A percentile compares a stretch with the other conserved stretches of the same genome.
Conservation (phyloP, 2,329 filamentous ascomycete species). For the Xylaria sp. region DNA sequence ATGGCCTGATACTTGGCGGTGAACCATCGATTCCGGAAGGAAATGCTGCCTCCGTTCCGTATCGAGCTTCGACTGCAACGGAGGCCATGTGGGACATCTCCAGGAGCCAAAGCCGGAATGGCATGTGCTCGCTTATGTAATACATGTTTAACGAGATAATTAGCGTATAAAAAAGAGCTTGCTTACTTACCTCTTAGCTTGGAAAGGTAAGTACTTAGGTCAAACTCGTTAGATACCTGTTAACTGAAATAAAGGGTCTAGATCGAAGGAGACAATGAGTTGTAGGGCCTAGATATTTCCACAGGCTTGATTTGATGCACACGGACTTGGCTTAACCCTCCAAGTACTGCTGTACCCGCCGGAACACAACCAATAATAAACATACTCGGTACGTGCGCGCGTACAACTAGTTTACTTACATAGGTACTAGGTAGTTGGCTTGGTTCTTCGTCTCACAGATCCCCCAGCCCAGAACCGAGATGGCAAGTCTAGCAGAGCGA, state of each 20-base stretch:
- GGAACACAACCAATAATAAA: too few relatives aligned
- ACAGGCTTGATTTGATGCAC: background rate
- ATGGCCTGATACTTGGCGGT: background rate
- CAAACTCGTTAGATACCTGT: too few relatives aligned
- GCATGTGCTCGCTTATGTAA: slow-evolving; percentile 20
- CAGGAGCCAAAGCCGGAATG: slow-evolving; percentile 11
- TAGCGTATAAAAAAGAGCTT: too few relatives aligned
- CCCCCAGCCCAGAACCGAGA: slow-evolving; percentile 20
- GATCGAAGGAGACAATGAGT: too few relatives aligned
- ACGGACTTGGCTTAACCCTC: background rate
- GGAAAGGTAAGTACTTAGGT: too few relatives aligned
- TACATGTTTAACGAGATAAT: background rate
- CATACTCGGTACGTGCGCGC: too few relatives aligned
- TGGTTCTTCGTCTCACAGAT: background rate
- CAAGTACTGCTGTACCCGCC: too few relatives aligned
- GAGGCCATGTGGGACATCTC: background rate
- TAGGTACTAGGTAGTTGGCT: background rate
- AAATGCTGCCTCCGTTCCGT: slow-evolving; percentile 18
- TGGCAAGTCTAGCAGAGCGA: slow-evolving; percentile 35
- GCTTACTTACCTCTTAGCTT: too few relatives aligned
- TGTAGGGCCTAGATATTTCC: too few relatives aligned
- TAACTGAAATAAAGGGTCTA: too few relatives aligned
- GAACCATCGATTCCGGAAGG: slow-evolving; percentile 6
- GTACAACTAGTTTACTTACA: background rate
- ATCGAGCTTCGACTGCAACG: background rate